Percentiles rank a stretch among this genome's conserved stretches.
Evolutionary conservation across 169 alveolate species (phyloP).

Genomic region (Babesia bovis): DNA sequence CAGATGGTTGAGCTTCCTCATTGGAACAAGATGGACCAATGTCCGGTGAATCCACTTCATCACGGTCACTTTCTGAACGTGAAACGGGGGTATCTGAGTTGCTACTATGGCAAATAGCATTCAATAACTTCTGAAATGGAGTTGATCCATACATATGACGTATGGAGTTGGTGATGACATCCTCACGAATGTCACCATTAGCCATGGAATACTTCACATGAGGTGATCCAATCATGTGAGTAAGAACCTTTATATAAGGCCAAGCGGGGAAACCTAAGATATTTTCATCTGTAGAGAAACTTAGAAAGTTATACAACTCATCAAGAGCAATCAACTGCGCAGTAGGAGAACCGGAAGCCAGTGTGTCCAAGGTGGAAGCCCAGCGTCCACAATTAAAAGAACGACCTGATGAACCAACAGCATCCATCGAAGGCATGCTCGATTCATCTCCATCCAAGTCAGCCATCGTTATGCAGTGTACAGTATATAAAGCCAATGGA

Average conservation of each 20-base stretch:
- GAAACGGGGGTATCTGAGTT: background rate
- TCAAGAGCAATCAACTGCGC: constrained; percentile 49
- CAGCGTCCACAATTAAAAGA: constrained; percentile 10
- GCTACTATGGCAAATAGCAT: background rate
- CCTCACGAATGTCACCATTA: background rate
- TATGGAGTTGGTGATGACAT: background rate
- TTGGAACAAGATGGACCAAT: background rate
- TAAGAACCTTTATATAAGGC: constrained; percentile 42
- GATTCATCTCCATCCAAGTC: background rate
- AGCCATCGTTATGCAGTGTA: background rate
- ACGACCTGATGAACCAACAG: background rate
- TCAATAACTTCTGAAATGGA: background rate
- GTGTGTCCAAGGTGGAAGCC: constrained; percentile 22
- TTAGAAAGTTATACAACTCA: constrained; percentile 39
- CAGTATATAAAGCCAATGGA: too few relatives aligned
- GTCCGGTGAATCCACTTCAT: background rate
- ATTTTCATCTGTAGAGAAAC: constrained; percentile 54
- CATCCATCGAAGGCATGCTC: background rate
- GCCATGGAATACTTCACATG: constrained; percentile 25
- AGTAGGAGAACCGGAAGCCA: constrained; percentile 30
- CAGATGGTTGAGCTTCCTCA: background rate
- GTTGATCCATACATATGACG: background rate
- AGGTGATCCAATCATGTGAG: constrained; percentile 47
- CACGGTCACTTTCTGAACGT: background rate
- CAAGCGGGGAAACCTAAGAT: constrained; percentile 58